A percentile compares a stretch with the other conserved stretches of the same genome.
phyloP scores from a whole-genome alignment of 345 rosid species.

The Draba incana region DNA sequence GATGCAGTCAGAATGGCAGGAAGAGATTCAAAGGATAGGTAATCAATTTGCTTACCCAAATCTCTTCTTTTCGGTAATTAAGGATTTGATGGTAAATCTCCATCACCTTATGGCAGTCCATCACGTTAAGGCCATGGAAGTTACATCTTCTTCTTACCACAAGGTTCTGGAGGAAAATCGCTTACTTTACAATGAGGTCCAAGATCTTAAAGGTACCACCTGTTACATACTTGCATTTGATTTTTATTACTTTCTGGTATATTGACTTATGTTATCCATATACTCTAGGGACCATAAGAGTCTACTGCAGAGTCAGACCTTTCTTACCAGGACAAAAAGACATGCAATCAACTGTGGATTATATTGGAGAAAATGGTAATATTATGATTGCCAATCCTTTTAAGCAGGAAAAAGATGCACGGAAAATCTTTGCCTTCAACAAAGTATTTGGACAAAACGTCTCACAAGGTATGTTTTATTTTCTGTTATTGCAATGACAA shows the following conservation, averaged over 20 bases:
- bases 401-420: conserved; percentile 86
- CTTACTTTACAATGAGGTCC: conserved; percentile 93
- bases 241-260: not conserved
- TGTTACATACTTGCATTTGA: conserved; percentile 3
- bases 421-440: conserved; percentile 84
- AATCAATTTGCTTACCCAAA: conserved; percentile 18
- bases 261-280: conserved; percentile 21
- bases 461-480: conserved; percentile 64
- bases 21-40: conserved; percentile 69
- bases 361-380: conserved; percentile 94
- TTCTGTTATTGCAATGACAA: not conserved
- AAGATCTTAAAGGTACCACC: conserved; percentile 85
- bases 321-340: conserved; percentile 69
- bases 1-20: conserved; percentile 68
- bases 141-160: conserved; percentile 76
- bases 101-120: conserved; percentile 48
- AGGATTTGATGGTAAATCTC: conserved; percentile 1
- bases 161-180: conserved; percentile 91
- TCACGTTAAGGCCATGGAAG: conserved; percentile 76
- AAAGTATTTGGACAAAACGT: conserved; percentile 75
- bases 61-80: not conserved
- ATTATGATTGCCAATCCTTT: conserved; percentile 87
- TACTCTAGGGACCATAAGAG: conserved; percentile 79
- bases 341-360: conserved; percentile 75
- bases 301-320: conserved; percentile 90